phyloP scores from a whole-genome alignment of 2,329 filamentous ascomycete species.

The Fusarium sp. region DNA sequence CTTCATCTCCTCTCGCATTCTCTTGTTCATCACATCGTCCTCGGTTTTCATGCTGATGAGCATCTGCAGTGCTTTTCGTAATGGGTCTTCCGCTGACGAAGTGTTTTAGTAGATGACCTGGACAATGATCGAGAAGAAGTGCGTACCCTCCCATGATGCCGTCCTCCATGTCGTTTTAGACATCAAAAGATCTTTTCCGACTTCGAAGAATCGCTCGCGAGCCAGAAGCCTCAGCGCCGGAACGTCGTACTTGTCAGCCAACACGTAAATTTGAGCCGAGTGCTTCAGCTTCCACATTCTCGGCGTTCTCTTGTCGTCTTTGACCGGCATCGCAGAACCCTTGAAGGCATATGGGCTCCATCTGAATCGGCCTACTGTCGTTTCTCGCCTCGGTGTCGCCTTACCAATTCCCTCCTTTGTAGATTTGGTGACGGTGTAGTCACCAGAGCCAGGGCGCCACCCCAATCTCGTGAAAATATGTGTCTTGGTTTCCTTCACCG shows the following conservation, averaged over 20 bases:
- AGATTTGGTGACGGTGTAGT: too few relatives aligned
- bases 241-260: not conserved
- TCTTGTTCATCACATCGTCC: not conserved
- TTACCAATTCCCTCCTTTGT: not conserved
- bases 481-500: not conserved
- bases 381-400: too few relatives aligned
- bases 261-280: not conserved
- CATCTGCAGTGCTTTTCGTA: not conserved
- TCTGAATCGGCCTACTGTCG: not conserved
- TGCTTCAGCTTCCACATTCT: not conserved
- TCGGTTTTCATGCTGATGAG: not conserved
- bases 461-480: conserved; percentile 12
- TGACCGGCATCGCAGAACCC: not conserved
- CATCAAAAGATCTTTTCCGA: not conserved
- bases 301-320: not conserved
- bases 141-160: not conserved
- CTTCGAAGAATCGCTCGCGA: not conserved
- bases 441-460: too few relatives aligned
- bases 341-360: not conserved
- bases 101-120: too few relatives aligned
- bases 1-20: not conserved
- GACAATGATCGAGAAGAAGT: not conserved
- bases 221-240: not conserved
- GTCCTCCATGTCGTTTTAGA: not conserved
- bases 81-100: too few relatives aligned